Evolutionary conservation across 192 early-diverging fungal species (phyloP), one percentile per base, ranked within the genome.

Genomic region (Helicostylum pulchrum): DNA sequence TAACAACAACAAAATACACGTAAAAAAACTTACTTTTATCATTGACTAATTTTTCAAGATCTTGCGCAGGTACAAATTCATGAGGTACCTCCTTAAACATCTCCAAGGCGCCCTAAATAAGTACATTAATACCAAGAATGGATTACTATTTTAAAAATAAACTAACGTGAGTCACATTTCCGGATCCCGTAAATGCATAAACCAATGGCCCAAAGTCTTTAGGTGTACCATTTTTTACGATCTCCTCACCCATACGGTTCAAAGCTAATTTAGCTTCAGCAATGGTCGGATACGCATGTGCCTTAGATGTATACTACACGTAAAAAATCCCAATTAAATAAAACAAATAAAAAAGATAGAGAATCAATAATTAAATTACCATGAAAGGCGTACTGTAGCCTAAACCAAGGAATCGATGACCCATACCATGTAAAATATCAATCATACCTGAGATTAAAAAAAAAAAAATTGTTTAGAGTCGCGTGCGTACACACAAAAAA

Each of bases 321-420:
- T n/a, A n/a, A n/a, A n/a, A n/a, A n/a, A n/a, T n/a, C n/a, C n/a
- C n/a, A n/a, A n/a, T n/a, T n/a, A n/a, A n/a, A n/a, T n/a, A n/a
- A n/a, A n/a, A n/a, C n/a, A n/a, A n/a, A n/a, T n/a, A n/a, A n/a
- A n/a, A n/a, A n/a, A n/a, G n/a, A n/a, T n/a, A n/a, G n/a, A n/a
- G n/a, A n/a, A n/a, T n/a, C 26, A 26, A 26, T 26, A 26, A 26
- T 26, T 26, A 26, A 2, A 26, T 26, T 84, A 87, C 85, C 77
- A 97, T 79, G 70, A 99, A 96, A n/a, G 97, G 94, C 51, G 90
- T 94, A 70, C 91, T 93, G 74, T 94, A 94, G 2, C 95, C 97
- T 5, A 90, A 71, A 3, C 92, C 94, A 23, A 99, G 83, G 54
- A 99, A 75, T 11, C 95, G 81, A 66, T 92, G 90, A 4, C 97